phyloP scores from a whole-genome alignment of 2,329 filamentous ascomycete species.

The Penicillium sp. region DNA sequence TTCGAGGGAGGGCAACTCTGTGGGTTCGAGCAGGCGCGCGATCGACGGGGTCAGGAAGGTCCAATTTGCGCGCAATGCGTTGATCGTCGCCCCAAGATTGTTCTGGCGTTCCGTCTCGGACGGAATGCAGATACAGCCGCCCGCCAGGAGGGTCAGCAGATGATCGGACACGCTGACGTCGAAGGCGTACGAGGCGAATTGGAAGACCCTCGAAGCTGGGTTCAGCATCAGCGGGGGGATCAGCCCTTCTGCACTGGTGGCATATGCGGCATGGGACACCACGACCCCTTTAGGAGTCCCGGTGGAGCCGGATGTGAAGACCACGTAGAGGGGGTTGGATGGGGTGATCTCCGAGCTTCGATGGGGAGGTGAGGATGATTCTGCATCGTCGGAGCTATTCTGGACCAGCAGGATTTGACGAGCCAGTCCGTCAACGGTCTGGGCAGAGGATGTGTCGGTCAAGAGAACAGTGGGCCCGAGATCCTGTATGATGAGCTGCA shows the following conservation, averaged over 20 bases:
- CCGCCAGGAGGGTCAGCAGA: background rate
- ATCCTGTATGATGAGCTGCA: constrained; percentile 1
- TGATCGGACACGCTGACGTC: background rate
- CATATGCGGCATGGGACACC: constrained; percentile 6
- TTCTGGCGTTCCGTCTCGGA: background rate
- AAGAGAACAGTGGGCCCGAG: background rate
- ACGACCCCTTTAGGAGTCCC: constrained; percentile 18
- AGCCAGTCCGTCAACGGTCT: background rate
- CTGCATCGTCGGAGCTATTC: background rate
- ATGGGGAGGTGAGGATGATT: background rate
- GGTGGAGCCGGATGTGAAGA: constrained; percentile 19
- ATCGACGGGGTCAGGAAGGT: background rate
- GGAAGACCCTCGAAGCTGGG: background rate
- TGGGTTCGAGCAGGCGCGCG: background rate
- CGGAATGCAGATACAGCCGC: constrained; percentile 3
- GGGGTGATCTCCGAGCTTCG: background rate
- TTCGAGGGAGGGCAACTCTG: background rate
- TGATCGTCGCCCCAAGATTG: background rate
- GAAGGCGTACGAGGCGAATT: constrained; percentile 1
- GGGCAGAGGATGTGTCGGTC: background rate
- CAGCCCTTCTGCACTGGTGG: background rate
- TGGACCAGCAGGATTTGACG: background rate
- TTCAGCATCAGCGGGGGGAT: background rate
- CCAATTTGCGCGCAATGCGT: background rate
- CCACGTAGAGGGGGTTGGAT: constrained; percentile 4